Conservation (phyloP, 768 basidiomycete genomes). For the Leucocoprinus sp. region DNA sequence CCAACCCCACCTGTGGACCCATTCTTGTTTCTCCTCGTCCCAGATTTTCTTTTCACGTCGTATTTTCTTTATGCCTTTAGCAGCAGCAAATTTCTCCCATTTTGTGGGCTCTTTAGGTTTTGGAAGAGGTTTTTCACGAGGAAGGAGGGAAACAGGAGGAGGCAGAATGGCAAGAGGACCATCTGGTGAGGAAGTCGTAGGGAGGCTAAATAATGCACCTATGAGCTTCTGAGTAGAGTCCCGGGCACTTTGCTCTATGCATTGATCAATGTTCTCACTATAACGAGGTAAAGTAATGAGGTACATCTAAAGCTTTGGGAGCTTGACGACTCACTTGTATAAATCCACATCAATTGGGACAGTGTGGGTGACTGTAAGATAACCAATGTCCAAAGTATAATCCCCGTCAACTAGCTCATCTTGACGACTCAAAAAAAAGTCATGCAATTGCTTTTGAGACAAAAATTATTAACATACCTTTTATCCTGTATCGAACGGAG, state of each 20-base stretch:
- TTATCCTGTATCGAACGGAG: conserved; percentile 67
- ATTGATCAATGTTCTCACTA: conserved; percentile 74
- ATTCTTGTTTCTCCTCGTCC: conserved; percentile 93
- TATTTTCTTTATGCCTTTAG: conserved; percentile 86
- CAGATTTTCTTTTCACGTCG: conserved; percentile 74
- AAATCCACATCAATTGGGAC: conserved; percentile 80
- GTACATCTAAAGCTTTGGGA: not conserved
- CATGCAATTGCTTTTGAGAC: not conserved
- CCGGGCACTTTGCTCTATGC: conserved; percentile 70
- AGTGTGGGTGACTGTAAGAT: conserved; percentile 79
- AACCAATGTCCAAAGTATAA: conserved; percentile 57
- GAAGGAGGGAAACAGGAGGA: conserved; percentile 64
- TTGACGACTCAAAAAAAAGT: conserved; percentile 48
- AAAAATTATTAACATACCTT: conserved; percentile 32
- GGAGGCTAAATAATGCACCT: conserved; percentile 73
- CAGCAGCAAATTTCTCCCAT: conserved; percentile 93
- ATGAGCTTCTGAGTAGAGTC: conserved; percentile 80
- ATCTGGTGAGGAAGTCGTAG: conserved; percentile 63
- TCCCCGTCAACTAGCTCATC: conserved; percentile 48
- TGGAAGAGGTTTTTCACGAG: conserved; percentile 87
- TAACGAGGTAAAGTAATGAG: not conserved
- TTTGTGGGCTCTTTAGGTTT: conserved; percentile 91
- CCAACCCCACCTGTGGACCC: conserved; percentile 87
- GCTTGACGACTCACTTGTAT: conserved; percentile 60
- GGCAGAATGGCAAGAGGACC: conserved; percentile 84